Evolutionary conservation across 768 basidiomycete genomes (phyloP), one percentile per base, ranked within the genome.

Genomic region (Collybia sordida): DNA sequence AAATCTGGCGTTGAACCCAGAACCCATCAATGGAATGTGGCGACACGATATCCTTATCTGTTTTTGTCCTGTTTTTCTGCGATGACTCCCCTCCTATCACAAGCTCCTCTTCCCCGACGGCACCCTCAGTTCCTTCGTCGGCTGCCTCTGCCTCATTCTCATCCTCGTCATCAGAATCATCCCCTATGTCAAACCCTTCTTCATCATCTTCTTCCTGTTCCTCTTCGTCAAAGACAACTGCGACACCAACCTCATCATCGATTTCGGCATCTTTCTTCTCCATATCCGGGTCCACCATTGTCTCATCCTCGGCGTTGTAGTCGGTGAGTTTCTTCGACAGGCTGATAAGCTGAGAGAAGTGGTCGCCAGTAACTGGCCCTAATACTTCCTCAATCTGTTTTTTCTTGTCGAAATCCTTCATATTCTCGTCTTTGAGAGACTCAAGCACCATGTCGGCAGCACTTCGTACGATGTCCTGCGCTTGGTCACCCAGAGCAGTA

Each of bases 321-420:
- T 99, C 97, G 0, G 96, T 97, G 34, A 98, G 87, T 75, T 97
- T 97, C 75, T 97, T 98, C 38, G 88, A 82, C 38, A 98, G 72
- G 54, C 72, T 86, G 52, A 98, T 75, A 24, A 98, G 75, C 69
- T 92, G 88, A 5, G 85, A 80, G 67, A 98, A 98, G 17, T 72
- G 60, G 56, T 97, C 94, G 61, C 77, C 81, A 2, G 82, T 68
- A 11, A 95, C 64, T 0, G 77, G 54, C 0, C 85, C 84, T 11
- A 92, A 68, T 43, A 91, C 78, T 15, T 84, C 83, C 66, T 96
- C 89, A 5, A 96, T 80, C 63, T 98, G 93, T 72, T 83, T 90
- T 70, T 98, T 96, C 78, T 94, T 95, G 77, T 98, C 96, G 60
- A 98, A 95, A 63, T 98, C 95, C 70, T 94, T 96, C 71, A 93